Base-by-base conservation (phyloP, 2,329 filamentous ascomycete genomes). In the Fusarium sp. region DNA sequence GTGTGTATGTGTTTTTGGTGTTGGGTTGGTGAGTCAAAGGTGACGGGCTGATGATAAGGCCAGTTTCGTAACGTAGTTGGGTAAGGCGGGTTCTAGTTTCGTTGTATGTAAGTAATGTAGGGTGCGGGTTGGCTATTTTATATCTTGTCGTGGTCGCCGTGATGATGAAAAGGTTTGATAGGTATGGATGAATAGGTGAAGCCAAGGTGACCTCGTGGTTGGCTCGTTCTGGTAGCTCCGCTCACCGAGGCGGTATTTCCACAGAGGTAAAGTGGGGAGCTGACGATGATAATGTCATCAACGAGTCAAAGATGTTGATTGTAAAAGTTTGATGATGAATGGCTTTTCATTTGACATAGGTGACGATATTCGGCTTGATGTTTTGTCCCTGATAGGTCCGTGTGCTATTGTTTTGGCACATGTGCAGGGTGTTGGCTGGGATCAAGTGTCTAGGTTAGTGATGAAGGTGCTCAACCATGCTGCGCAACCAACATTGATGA, bases 151-250 rank as follows among this genome's bases (percentile, higher is more conserved):
- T 56, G 10, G 27, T 45, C 15, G 35, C 37, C 35, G 60, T 50
- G 20, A 33, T 15, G 43, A 60, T 57, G 35, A 33, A 50, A 54
- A 56, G 52, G 58, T 66, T 63, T 32, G 52, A 12, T n/a, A 10
- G 43, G 8, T 33, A 25, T 25, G 58, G 43, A 40, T 47, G 60
- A 25, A 32, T 63, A 64, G 63, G 66, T 64, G 63, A 50, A 59
- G 45, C 25, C 30, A 43, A 50, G 25, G 50, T 63, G 43, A 62
- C 25, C 61, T 69, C 43, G 59, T 69, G 52, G 71, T 35, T 61
- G 27, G 30, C 58, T 62, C 30, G 43, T 74, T 75, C 74, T 57
- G 80, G 80, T 30, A 81, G 69, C 73, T 81, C 79, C 80, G 80
- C 74, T 33, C 4, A 40, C 6, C 45, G 25, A 47, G 52, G 57